Conservation (phyloP, 2,329 filamentous ascomycete genomes). For the Ceratocystis huliohia region DNA sequence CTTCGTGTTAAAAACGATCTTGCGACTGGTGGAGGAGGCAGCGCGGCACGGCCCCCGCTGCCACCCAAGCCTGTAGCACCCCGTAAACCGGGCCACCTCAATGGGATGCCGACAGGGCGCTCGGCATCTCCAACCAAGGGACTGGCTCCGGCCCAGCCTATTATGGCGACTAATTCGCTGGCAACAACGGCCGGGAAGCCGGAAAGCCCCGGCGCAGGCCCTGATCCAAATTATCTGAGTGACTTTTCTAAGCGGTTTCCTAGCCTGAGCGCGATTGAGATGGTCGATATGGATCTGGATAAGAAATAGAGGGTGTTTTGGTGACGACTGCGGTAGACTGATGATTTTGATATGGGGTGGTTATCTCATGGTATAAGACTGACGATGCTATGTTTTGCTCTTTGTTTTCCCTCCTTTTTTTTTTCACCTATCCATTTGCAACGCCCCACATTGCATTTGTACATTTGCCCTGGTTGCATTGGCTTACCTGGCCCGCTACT, state of each 20-base stretch:
- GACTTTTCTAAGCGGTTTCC: slow-evolving; percentile 79
- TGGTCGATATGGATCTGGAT: slow-evolving; percentile 59
- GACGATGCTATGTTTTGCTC: slow-evolving; percentile 4
- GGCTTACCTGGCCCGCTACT: too few relatives aligned
- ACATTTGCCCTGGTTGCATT: background rate
- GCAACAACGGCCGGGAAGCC: slow-evolving; percentile 21
- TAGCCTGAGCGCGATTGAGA: slow-evolving; percentile 70
- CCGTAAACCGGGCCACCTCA: slow-evolving; percentile 50
- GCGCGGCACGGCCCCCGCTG: slow-evolving; percentile 4
- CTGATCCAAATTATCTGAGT: slow-evolving; percentile 51
- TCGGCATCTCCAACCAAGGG: slow-evolving; percentile 23
- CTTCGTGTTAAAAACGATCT: slow-evolving; percentile 23
- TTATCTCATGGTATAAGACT: background rate
- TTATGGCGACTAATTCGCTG: slow-evolving; percentile 26
- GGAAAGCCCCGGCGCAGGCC: slow-evolving; percentile 32
- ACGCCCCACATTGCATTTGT: background rate
- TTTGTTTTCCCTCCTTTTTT: background rate
- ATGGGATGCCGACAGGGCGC: slow-evolving; percentile 39
- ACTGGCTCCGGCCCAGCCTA: slow-evolving; percentile 34
- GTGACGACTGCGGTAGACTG: background rate
- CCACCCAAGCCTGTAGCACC: slow-evolving; percentile 40
- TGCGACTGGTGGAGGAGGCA: slow-evolving; percentile 15
- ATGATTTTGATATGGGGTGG: background rate
- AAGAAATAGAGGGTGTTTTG: slow-evolving; percentile 14
- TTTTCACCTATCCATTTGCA: background rate